These are phyloP conservation scores for Fennellomyces sp. DNA, from an alignment of 371 early-diverging fungal species.

Conservation along the genomic window DNA sequence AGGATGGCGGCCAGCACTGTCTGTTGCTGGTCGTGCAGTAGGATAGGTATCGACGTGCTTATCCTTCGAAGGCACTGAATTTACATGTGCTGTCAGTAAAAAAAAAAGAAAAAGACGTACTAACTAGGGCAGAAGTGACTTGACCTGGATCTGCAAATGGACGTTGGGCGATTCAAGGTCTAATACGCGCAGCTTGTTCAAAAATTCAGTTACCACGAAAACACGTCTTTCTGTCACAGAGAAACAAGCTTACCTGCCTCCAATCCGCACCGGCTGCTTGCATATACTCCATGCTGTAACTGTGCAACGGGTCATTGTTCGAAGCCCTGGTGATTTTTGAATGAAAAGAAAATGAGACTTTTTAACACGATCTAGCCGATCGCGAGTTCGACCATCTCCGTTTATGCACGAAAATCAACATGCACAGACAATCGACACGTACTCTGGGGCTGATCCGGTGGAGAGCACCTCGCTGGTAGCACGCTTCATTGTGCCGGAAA, in stretches of 20 bases:
- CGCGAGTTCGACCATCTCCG: background rate
- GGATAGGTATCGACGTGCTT: background rate
- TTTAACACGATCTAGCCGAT: background rate
- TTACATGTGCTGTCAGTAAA: no score
- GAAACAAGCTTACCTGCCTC: background rate
- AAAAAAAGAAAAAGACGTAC: no score
- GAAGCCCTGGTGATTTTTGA: background rate
- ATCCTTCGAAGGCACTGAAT: conserved; percentile 10
- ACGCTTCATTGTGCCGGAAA: conserved; percentile 1
- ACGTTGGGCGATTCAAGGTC: background rate
- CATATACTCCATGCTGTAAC: background rate
- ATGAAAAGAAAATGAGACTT: background rate
- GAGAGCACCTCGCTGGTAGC: background rate
- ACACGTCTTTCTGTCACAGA: background rate
- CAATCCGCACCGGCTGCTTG: background rate
- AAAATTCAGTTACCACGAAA: background rate
- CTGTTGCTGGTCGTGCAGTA: background rate
- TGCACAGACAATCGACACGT: background rate
- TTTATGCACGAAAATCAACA: no score
- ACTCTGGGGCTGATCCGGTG: background rate
- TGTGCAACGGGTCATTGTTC: background rate
- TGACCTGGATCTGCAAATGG: background rate
- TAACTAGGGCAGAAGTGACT: no score
- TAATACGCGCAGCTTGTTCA: background rate
- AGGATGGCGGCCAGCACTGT: background rate